phyloP scores from a whole-genome alignment of 352 stramenopile species.

The Saprolegnia parasitica region DNA sequence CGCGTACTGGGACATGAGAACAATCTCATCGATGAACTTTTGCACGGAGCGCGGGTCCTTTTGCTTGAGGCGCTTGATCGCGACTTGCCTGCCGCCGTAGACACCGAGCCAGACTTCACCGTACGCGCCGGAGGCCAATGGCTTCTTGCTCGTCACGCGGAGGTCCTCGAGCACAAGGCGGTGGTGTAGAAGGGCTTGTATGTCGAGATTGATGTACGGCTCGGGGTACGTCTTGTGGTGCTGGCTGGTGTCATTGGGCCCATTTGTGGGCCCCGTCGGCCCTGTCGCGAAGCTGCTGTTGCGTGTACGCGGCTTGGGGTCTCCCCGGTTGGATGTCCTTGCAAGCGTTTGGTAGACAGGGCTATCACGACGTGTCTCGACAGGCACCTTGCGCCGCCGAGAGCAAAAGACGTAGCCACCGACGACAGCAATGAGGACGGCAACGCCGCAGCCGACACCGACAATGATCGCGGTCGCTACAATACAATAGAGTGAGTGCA shows the following conservation, averaged over 20 bases:
- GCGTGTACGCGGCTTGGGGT: too few relatives aligned
- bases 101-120: slow-evolving; percentile 17
- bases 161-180: not conserved
- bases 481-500: too few relatives aligned
- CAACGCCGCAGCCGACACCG: not conserved
- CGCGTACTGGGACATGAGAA: slow-evolving; percentile 34
- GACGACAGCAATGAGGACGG: not conserved
- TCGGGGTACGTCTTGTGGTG: not conserved
- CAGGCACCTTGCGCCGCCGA: too few relatives aligned
- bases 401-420: too few relatives aligned
- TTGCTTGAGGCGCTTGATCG: slow-evolving; percentile 9
- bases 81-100: slow-evolving; percentile 13
- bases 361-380: too few relatives aligned
- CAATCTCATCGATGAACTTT: slow-evolving; percentile 50
- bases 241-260: too few relatives aligned
- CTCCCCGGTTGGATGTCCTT: too few relatives aligned
- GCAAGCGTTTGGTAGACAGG: too few relatives aligned
- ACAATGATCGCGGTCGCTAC: not conserved
- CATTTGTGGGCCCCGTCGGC: too few relatives aligned
- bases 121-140: slow-evolving; percentile 15
- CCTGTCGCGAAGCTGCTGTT: too few relatives aligned
- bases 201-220: not conserved
- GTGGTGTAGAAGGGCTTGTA: not conserved
- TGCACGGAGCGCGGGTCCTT: slow-evolving; percentile 32
- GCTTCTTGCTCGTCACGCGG: not conserved